These are phyloP conservation scores for Gyrodon tennesseensis DNA, from an alignment of 1,284 basidiomycete species.

Conservation along the genomic window DNA sequence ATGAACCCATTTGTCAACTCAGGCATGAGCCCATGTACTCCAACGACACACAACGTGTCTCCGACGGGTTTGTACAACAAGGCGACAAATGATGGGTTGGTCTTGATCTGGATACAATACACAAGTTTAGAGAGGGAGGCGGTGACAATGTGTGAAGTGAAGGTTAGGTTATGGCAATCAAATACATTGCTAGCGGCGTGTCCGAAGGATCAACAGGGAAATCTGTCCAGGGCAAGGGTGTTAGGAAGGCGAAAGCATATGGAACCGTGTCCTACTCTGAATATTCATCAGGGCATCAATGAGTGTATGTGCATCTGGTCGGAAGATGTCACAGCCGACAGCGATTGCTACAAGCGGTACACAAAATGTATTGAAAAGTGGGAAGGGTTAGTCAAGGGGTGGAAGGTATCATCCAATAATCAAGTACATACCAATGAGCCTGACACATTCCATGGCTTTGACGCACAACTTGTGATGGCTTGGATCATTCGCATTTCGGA, in stretches of 20 bases:
- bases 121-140: conserved; percentile 70
- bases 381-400: background rate
- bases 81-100: conserved; percentile 70
- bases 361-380: background rate
- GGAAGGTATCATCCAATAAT: background rate
- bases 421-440: conserved; percentile 62
- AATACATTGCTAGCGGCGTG: conserved; percentile 64
- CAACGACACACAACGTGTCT: conserved; percentile 66
- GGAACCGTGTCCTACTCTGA: conserved; percentile 57
- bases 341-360: conserved; percentile 61
- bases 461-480: conserved; percentile 68
- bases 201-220: conserved; percentile 64
- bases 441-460: conserved; percentile 86
- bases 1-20: conserved; percentile 58
- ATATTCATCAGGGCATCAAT: conserved; percentile 74
- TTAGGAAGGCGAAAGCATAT: background rate
- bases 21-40: conserved; percentile 52
- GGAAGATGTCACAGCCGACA: conserved; percentile 73
- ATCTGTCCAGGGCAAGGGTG: conserved; percentile 47
- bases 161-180: conserved; percentile 74
- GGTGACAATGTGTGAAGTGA: conserved; percentile 69
- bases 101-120: conserved; percentile 63
- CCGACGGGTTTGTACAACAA: conserved; percentile 76
- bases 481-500: conserved; percentile 64
- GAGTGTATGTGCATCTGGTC: conserved; percentile 70